Base-by-base conservation (phyloP, 140 eudicot genomes). In the Senecio squalidus region DNA sequence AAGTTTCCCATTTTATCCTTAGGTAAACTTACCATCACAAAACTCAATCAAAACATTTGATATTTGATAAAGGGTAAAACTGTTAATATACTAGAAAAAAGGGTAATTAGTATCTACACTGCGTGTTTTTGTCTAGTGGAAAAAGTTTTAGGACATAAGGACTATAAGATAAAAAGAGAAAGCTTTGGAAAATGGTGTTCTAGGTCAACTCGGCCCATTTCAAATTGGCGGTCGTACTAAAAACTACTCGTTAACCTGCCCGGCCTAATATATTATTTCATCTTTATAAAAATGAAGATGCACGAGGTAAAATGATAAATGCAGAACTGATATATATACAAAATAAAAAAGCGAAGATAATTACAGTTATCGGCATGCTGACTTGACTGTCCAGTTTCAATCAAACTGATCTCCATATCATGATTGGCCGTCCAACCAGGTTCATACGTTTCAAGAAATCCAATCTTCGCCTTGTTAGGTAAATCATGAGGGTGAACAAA, bases 401-500 rank as follows among this genome's bases (percentile, higher is more conserved):
- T 75, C 40, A 83, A 62, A 68, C 80, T 79, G 38, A 83, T 69
- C 71, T 92, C 98, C 88, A 87, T 77, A 70, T 82, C 98, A 68
- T 92, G 94, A 28, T 92, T 78, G 24, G 84, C 83, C 0, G 94
- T 84, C 98, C 98, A 92, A 73, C 96, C 95, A 41, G 98, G 98
- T 68, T 92, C 98, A 71, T 87, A 92, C 5, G 95, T 82, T 69
- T 92, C 98, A 58, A 92, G 98, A 76, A 87, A 92, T 20, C 95
- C 95, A 71, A 87, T 79, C 65, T 92, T 92, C 9, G 98, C 96
- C 84, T 92, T 92, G 74, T 92, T 92, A 20, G 98, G 98, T 24
- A 92, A 84, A 72, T 92, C 98, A 60, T 92, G 98, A 4, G 98
- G 98, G 74, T 92, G 98, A 68, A 92, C 98, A 80, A 92, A 92